Conservation (phyloP, 2,329 filamentous ascomycete genomes). For the Colletotrichum ledebouriae region DNA sequence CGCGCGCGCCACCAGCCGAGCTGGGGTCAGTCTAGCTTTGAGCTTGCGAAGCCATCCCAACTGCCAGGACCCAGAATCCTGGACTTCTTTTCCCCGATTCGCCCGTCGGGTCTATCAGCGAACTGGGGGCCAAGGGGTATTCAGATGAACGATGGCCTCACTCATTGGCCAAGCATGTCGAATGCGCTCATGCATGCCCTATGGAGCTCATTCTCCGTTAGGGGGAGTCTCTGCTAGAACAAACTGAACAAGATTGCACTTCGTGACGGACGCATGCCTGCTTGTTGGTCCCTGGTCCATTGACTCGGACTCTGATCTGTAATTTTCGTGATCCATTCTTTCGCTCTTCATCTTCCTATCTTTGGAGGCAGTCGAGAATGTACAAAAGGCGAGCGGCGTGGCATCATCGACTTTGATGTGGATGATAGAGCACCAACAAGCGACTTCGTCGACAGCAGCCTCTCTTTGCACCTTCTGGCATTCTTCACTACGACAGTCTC, state of each 20-base stretch:
- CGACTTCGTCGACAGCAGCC: conserved; percentile 11
- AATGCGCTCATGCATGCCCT: conserved; percentile 40
- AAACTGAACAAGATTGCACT: conserved; percentile 6
- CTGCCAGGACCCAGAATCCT: conserved; percentile 23
- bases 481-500: background rate
- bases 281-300: conserved; percentile 3
- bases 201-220: conserved; percentile 31
- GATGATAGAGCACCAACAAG: conserved; percentile 9
- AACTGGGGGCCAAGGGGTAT: conserved; percentile 17
- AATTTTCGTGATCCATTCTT: conserved; percentile 18
- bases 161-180: conserved; percentile 25
- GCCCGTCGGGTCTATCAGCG: conserved; percentile 23
- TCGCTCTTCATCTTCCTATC: background rate
- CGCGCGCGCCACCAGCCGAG: conserved; percentile 30
- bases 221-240: background rate
- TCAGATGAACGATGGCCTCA: conserved; percentile 16
- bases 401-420: conserved; percentile 18
- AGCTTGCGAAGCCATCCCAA: conserved; percentile 39
- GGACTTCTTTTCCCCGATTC: conserved; percentile 36
- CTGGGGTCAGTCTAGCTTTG: conserved; percentile 39
- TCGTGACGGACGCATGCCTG: conserved; percentile 33
- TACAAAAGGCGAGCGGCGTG: conserved; percentile 38
- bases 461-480: conserved; percentile 4
- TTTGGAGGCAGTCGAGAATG: conserved; percentile 34
- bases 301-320: conserved; percentile 14